Evolutionary conservation across 352 stramenopile genomes (phyloP).

Genomic region (Globisporangium paroecandrum): DNA sequence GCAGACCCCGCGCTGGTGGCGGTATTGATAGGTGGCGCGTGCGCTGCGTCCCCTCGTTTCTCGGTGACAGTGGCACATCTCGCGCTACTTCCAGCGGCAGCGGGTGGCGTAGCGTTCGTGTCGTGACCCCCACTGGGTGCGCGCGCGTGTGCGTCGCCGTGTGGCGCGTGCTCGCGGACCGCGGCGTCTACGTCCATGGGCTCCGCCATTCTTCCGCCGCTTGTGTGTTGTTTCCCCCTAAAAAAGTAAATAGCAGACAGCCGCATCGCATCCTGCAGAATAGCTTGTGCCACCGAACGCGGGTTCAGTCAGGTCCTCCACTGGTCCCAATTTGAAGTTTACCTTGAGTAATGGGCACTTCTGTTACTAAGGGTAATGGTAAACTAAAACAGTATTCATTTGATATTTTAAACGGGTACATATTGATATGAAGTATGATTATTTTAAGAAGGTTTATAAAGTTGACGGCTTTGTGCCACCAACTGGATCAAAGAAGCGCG

Average conservation of each 20-base stretch:
- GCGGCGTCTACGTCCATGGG: constrained; percentile 15
- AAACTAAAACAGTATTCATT: not conserved
- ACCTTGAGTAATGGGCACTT: not conserved
- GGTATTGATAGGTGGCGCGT: not conserved
- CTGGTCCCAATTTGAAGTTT: not conserved
- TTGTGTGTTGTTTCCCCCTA: constrained; percentile 11
- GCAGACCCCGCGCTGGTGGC: not conserved
- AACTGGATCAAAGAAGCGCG: constrained; percentile 11
- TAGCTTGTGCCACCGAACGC: constrained; percentile 9
- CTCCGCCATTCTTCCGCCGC: constrained; percentile 11
- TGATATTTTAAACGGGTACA: not conserved
- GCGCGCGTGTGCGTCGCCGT: constrained; percentile 7
- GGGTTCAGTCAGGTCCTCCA: not conserved
- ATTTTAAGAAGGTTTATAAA: not conserved
- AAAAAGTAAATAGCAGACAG: constrained; percentile 1
- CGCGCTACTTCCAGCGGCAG: constrained; percentile 1
- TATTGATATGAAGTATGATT: not conserved
- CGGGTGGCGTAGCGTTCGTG: not conserved
- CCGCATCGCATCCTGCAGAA: not conserved
- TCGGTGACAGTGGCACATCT: not conserved
- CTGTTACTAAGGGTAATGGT: no score
- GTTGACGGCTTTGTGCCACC: not conserved
- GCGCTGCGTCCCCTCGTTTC: constrained; percentile 3
- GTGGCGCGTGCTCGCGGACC: constrained; percentile 4
- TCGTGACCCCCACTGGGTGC: not conserved